Evolutionary conservation across 805 yeast genomes (phyloP), one percentile per base, ranked within the genome.

Genomic region (Scheffersomyces lignosus): DNA sequence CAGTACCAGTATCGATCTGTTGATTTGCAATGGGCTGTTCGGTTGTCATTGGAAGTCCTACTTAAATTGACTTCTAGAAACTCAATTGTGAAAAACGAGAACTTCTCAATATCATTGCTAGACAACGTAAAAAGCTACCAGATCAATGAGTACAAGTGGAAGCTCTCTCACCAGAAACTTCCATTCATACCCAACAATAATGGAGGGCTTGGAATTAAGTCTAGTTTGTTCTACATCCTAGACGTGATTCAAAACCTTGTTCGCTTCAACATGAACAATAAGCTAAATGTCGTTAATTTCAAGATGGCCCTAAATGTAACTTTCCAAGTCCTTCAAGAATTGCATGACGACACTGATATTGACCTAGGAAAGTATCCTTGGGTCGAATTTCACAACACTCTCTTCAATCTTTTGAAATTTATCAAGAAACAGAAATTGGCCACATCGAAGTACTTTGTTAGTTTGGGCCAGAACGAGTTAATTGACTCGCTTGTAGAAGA

Each of bases 121-220:
- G 44, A 45, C 8, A 33, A 41, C 7, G 27, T 48, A 3, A 41
- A 42, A 15, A 18, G 48, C 5, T 50, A 41, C 23, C 43, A 50
- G 16, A 54, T 57, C 37, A 58, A 70, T 34, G 73, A 68, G 38
- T 56, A 56, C 49, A 58, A 58, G 36, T 70, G 71, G 70, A 70
- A 69, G 44, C 45, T 69, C 28, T 64, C 70, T 24, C 75, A 66
- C 38, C 74, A 70, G 36, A 54, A 51, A 34, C 36, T 45, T 10
- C 73, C 74, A 1, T 34, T 61, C 8, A 44, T 70, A 3, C 69
- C 70, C 9, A 41, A 44, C 27, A 51, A 50, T 38, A 14, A 39
- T 1, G 53, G 48, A 2, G 45, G 54, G 5, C 48, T 45, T 16
- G 60, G 58, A 2, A 39, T 39, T 30, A 66, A 64, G 29, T 53